These are phyloP conservation scores for Cadophora malorum DNA, from an alignment of 2,329 filamentous ascomycete genomes.

Conservation along the genomic window DNA sequence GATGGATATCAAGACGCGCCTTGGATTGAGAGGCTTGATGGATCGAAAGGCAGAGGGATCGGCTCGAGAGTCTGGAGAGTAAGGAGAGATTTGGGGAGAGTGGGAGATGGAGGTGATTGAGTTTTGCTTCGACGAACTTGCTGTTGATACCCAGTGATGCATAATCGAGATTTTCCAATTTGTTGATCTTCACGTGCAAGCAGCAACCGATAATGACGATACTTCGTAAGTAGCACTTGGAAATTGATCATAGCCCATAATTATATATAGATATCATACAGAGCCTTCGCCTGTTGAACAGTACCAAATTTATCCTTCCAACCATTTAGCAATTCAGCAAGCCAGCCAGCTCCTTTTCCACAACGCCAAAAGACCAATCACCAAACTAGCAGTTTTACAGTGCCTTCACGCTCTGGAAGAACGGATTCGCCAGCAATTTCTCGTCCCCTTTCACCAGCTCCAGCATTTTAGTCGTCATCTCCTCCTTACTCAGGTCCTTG, in stretches of 20 bases:
- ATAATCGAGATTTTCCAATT: neutral
- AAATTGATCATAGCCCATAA: conserved; percentile 8
- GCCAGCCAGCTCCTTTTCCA: conserved; percentile 7
- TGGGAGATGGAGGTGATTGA: conserved; percentile 34
- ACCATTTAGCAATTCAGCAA: neutral
- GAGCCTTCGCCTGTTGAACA: neutral
- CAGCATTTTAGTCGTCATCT: conserved; percentile 80
- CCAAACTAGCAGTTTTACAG: conserved; percentile 33
- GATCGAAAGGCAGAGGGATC: conserved; percentile 60
- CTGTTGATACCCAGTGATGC: neutral
- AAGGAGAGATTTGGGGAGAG: conserved; percentile 63
- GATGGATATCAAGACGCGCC: conserved; percentile 51
- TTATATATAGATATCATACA: conserved; percentile 9
- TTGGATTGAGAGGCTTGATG: conserved; percentile 65
- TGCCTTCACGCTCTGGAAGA: conserved; percentile 66
- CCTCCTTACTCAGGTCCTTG: conserved; percentile 68
- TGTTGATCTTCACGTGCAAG: neutral
- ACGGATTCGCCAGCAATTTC: conserved; percentile 67
- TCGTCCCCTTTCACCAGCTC: conserved; percentile 79
- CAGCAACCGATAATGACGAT: neutral
- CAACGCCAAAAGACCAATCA: conserved; percentile 9
- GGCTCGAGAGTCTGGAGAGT: conserved; percentile 70
- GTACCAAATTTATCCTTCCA: neutral
- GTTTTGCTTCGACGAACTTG: neutral
- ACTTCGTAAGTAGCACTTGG: neutral